These are phyloP conservation scores for Trametes punicea DNA, from an alignment of 768 basidiomycete species.

Conservation along the genomic window DNA sequence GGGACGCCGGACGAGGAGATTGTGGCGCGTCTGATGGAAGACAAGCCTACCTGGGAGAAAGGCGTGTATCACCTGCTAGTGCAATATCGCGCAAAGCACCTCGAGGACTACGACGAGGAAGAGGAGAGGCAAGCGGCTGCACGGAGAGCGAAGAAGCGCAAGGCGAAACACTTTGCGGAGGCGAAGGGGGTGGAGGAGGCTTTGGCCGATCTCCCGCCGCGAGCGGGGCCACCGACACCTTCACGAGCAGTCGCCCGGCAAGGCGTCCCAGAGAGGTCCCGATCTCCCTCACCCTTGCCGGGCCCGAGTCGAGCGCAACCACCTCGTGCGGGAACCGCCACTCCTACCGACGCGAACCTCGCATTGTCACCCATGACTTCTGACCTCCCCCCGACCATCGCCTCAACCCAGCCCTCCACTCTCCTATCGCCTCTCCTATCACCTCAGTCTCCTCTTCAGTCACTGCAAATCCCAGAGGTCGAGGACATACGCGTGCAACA, in stretches of 20 bases:
- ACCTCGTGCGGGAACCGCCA: neutral
- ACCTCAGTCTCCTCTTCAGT: conserved; percentile 2
- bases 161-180: conserved; percentile 25
- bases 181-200: conserved; percentile 15
- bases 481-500: conserved; percentile 74
- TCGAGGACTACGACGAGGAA: conserved; percentile 74
- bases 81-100: conserved; percentile 71
- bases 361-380: neutral
- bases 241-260: conserved; percentile 43
- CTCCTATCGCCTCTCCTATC: neutral
- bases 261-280: conserved; percentile 11
- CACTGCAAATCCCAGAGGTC: conserved; percentile 54
- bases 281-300: conserved; percentile 18
- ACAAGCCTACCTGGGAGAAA: conserved; percentile 88
- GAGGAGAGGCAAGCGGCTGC: conserved; percentile 43
- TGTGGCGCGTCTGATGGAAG: conserved; percentile 58
- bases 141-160: conserved; percentile 35
- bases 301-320: conserved; percentile 20
- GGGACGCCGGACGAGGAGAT: conserved; percentile 74
- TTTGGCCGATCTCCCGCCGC: conserved; percentile 41
- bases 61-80: conserved; percentile 91
- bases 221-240: conserved; percentile 60
- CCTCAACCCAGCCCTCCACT: neutral
- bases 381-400: conserved; percentile 8
- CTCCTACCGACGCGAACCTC: neutral